Percentiles rank a stretch among this genome's conserved stretches.
Conservation (phyloP, 139 green algal species). For the Yamagishiella unicocca region DNA sequence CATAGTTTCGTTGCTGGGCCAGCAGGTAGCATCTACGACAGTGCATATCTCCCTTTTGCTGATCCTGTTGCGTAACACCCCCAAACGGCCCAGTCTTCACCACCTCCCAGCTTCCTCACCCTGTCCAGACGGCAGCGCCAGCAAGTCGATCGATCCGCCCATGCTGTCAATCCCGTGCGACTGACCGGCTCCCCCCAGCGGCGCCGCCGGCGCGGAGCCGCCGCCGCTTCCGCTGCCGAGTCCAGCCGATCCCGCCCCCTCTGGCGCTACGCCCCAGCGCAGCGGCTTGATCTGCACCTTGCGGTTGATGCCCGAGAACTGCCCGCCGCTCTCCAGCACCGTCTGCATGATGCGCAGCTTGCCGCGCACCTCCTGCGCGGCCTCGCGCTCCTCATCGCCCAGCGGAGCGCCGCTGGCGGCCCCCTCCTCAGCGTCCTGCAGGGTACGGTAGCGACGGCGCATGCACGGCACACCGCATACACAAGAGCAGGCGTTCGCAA, state of each 20-base stretch:
- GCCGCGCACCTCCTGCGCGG: constrained; percentile 78
- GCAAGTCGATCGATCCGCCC: constrained; percentile 12
- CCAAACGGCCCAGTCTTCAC: no score
- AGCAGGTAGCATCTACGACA: no score
- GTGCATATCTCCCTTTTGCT: no score
- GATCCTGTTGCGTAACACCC: no score
- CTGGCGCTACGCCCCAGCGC: neutral
- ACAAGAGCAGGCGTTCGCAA: no score
- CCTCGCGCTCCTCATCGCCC: constrained; percentile 61
- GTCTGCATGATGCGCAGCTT: constrained; percentile 92
- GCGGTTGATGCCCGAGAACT: constrained; percentile 92
- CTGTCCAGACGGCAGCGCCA: neutral
- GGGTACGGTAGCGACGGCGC: neutral
- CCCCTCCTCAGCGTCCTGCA: no score
- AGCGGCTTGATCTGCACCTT: constrained; percentile 83
- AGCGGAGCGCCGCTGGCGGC: neutral
- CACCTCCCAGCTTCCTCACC: no score
- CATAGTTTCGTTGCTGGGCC: no score
- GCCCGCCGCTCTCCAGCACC: constrained; percentile 75
- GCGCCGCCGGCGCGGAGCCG: neutral
- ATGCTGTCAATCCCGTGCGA: neutral
- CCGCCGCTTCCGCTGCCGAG: neutral
- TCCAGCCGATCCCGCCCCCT: neutral
- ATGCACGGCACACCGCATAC: no score
- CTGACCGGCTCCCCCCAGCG: neutral